Base-by-base conservation (phyloP, 805 yeast genomes). In the Zygoascus flipseniorum region DNA sequence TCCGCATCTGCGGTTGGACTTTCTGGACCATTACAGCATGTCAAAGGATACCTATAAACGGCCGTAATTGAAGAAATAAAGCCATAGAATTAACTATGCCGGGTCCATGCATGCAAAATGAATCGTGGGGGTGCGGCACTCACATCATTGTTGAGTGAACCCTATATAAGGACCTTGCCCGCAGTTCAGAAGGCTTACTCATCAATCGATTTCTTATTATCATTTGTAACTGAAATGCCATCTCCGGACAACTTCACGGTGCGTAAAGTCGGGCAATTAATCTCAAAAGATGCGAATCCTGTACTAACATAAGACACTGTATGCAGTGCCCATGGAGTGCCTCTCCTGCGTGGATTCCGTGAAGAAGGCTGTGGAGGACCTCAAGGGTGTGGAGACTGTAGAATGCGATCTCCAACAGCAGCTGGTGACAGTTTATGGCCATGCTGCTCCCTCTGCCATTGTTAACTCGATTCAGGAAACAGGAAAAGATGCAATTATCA, bases 401-500 rank as follows among this genome's bases (percentile, higher is more conserved):
- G 76, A 80, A 55, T 72, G 87, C 52, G 83, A 86, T 63, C 69
- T 89, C 19, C 60, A 68, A 8, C 68, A 76, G 10, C 81, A 88
- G 62, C 70, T 81, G 32, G 89, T 89, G 39, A 73, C 81, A 1
- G 85, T 90, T 2, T 70, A 71, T 23, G 95, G 96, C 2, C 65
- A 77, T 0, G 74, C 78, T 2, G 82, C 97, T 5, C 98, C 98
- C 1, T 86, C 95, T 1, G 69, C 67, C 13, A 78, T 90, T 41
- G 82, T 89, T 41, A 71, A 71, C 50, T 79, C 86, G 0, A 79
- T 92, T 53, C 90, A 85, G 66, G 64, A 64, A 1, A 81, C 83
- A 2, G 97, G 97, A 1, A 79, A 82, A 58, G 97, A 92, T 64
- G 96, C 96, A 2, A 87, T 92, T 58, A 85, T 92, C 23, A 76